phyloP scores from a whole-genome alignment of 768 basidiomycete species.

The Tricholoma furcatifolium region DNA sequence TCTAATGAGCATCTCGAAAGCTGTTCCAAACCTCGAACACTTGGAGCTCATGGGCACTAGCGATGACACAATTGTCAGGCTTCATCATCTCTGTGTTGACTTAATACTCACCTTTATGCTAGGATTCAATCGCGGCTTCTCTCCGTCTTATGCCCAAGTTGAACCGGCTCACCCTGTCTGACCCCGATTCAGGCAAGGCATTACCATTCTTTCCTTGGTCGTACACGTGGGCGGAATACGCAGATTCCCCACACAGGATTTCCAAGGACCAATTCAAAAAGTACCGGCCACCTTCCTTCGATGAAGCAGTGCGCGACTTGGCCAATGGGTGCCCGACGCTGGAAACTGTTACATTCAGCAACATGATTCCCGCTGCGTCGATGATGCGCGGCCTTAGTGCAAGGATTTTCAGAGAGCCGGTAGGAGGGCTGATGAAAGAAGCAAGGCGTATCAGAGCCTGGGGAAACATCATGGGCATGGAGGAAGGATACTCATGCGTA shows the following conservation, averaged over 20 bases:
- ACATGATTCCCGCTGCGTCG: background rate
- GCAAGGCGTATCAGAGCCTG: constrained; percentile 2
- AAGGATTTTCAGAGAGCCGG: constrained; percentile 3
- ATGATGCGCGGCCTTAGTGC: background rate
- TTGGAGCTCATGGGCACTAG: constrained; percentile 13
- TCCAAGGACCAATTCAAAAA: background rate
- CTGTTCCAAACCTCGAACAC: background rate
- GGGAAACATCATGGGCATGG: constrained; percentile 7
- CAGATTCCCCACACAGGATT: background rate
- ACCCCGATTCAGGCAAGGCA: background rate
- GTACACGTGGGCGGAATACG: background rate
- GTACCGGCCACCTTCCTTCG: background rate
- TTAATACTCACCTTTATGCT: background rate
- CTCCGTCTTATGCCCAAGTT: background rate
- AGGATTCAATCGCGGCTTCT: constrained; percentile 3
- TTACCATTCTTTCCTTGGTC: background rate
- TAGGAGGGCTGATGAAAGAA: constrained; percentile 4
- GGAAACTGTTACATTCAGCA: constrained; percentile 1
- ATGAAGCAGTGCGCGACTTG: constrained; percentile 2
- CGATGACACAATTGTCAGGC: constrained; percentile 6
- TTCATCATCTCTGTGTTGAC: background rate
- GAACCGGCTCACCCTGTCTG: background rate
- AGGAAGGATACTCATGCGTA: constrained; percentile 9
- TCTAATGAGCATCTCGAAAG: no score
- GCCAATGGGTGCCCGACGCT: constrained; percentile 9